Percentiles rank a stretch among this genome's conserved stretches.
These are phyloP conservation scores for Leccinum disarticulatum DNA, from an alignment of 768 basidiomycete species.

Conservation along the genomic window DNA sequence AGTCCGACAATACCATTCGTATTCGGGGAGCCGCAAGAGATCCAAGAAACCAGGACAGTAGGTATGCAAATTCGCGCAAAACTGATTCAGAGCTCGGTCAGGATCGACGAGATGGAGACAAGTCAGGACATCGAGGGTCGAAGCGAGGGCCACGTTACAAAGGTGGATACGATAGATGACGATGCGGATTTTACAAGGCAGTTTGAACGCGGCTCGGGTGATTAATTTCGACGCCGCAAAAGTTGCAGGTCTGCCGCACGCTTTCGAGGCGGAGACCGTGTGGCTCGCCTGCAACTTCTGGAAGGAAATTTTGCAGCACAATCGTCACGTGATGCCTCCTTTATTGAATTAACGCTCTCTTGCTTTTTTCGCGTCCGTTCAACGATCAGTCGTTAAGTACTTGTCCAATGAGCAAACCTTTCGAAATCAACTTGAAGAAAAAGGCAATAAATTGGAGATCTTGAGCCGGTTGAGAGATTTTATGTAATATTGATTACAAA, in stretches of 20 bases:
- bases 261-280: conserved; percentile 2
- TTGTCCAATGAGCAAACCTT: too few species aligned
- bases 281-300: conserved; percentile 11
- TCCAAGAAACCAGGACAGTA: conserved; percentile 13
- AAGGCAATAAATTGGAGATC: too few species aligned
- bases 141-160: conserved; percentile 46
- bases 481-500: too few species aligned
- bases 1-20: conserved; percentile 15
- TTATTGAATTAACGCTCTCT: too few species aligned
- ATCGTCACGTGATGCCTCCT: too few species aligned
- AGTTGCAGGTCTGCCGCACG: conserved; percentile 3
- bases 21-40: conserved; percentile 34
- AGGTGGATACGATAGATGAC: conserved; percentile 50
- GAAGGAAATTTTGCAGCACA: too few species aligned
- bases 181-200: conserved; percentile 37
- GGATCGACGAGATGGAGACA: conserved; percentile 25
- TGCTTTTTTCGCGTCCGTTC: too few species aligned
- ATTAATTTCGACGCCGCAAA: background rate
- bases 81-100: conserved; percentile 17
- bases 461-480: too few species aligned
- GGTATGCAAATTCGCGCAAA: conserved; percentile 11
- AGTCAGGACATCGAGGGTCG: conserved; percentile 19
- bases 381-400: too few species aligned
- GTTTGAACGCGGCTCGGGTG: background rate
- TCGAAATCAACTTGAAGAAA: too few species aligned